phyloP scores from a whole-genome alignment of 768 basidiomycete species.

The Dacryopinax primogenitus region DNA sequence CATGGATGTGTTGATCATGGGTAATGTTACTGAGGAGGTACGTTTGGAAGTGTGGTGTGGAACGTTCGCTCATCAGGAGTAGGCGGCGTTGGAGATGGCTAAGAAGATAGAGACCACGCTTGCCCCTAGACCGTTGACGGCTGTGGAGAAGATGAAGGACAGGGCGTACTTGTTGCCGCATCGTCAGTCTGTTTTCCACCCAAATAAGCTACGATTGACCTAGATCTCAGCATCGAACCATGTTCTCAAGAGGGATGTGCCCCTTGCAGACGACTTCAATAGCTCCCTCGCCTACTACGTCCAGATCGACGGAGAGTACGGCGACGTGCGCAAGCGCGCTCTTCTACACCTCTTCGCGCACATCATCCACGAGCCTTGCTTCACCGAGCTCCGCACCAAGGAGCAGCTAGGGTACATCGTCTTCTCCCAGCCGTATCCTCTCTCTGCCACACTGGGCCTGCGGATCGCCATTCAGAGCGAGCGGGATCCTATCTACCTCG shows the following conservation, averaged over 20 bases:
- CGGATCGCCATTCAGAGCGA: constrained; percentile 85
- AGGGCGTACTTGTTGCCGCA: constrained; percentile 51
- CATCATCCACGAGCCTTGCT: constrained; percentile 81
- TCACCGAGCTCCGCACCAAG: constrained; percentile 79
- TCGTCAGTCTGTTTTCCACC: constrained; percentile 33
- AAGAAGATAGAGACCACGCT: constrained; percentile 60
- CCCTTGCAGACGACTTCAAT: constrained; percentile 78
- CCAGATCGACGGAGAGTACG: constrained; percentile 51
- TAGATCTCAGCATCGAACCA: constrained; percentile 48
- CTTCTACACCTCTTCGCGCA: constrained; percentile 60
- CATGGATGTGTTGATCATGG: constrained; percentile 61
- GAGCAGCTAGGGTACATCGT: constrained; percentile 96
- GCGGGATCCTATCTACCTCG: constrained; percentile 62
- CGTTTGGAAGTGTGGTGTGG: constrained; percentile 22
- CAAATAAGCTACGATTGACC: not conserved
- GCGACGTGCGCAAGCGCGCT: constrained; percentile 52
- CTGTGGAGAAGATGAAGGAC: constrained; percentile 39
- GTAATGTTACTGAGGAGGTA: constrained; percentile 77
- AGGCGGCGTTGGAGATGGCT: constrained; percentile 69
- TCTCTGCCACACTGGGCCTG: constrained; percentile 56
- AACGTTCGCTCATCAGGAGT: not conserved
- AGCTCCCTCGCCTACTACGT: constrained; percentile 76
- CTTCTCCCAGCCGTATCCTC: constrained; percentile 22
- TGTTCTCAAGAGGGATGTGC: constrained; percentile 50
- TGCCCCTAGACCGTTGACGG: constrained; percentile 39